These are phyloP conservation scores for Purpureocillium lavendulum DNA, from an alignment of 2,329 filamentous ascomycete species.

Conservation along the genomic window DNA sequence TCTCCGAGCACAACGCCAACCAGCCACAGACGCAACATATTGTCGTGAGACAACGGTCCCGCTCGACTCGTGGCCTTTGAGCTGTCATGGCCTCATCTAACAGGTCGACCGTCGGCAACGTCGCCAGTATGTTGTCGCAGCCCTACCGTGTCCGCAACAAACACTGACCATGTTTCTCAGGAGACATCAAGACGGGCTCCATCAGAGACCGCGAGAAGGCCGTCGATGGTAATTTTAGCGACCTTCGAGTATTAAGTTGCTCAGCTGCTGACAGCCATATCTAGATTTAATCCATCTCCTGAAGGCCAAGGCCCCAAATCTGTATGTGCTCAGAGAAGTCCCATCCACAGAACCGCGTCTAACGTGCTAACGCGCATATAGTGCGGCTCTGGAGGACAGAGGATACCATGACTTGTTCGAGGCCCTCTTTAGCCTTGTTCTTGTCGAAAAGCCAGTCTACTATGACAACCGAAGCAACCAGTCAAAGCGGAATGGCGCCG, in stretches of 20 bases:
- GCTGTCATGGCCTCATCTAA: constrained; percentile 22
- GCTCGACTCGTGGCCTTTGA: no score
- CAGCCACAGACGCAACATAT: no score
- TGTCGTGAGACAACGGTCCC: no score
- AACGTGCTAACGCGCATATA: constrained; percentile 7
- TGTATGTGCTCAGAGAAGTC: constrained; percentile 20
- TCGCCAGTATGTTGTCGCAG: constrained; percentile 19
- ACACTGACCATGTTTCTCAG: constrained; percentile 14
- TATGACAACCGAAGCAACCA: constrained; percentile 43
- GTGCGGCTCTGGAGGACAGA: constrained; percentile 56
- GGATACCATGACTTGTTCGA: constrained; percentile 78
- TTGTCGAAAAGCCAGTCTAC: constrained; percentile 59
- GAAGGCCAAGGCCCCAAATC: constrained; percentile 26
- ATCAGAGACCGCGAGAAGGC: constrained; percentile 30
- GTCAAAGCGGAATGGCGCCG: constrained; percentile 35
- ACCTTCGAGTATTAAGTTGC: not conserved
- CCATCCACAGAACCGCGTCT: no score
- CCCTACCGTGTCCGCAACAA: no score
- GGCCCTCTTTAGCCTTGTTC: constrained; percentile 61
- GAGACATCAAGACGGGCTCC: constrained; percentile 22
- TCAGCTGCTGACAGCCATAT: not conserved
- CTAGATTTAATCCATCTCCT: constrained; percentile 29
- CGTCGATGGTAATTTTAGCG: constrained; percentile 26
- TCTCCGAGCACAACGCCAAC: no score
- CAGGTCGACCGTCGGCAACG: constrained; percentile 22